Evolutionary conservation across 2,329 filamentous ascomycete genomes (phyloP).

Genomic region (Penicillium sp.): DNA sequence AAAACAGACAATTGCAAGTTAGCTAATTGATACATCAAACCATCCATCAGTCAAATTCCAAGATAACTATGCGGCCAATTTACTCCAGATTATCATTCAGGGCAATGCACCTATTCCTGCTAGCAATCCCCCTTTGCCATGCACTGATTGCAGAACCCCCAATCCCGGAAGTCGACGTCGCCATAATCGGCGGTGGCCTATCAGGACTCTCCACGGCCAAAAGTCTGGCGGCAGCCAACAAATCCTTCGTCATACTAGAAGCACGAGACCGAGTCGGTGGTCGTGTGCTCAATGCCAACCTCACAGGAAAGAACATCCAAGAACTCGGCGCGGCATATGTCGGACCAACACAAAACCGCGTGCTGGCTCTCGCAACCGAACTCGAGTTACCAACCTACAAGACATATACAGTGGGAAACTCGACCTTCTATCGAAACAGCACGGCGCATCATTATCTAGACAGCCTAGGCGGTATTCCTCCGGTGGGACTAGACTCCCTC

Average conservation of each 20-base stretch:
- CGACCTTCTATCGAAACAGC: conserved; percentile 1
- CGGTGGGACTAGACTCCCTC: background rate
- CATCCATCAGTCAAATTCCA: background rate
- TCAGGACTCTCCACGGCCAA: conserved; percentile 6
- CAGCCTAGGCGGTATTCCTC: background rate
- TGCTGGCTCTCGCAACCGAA: conserved; percentile 18
- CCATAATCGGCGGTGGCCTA: conserved; percentile 2
- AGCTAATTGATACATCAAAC: background rate
- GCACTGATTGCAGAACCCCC: background rate
- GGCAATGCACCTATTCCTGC: background rate
- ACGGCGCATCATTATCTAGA: background rate
- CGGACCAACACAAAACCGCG: conserved; percentile 25
- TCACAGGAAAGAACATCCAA: conserved; percentile 17
- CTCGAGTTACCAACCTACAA: conserved; percentile 20
- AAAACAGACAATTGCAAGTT: background rate
- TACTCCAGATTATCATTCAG: no score
- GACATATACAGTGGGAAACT: conserved; percentile 13
- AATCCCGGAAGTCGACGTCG: background rate
- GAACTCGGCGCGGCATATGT: conserved; percentile 29
- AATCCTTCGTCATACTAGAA: conserved; percentile 14
- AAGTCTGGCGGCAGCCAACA: conserved; percentile 6
- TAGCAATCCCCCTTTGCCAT: background rate
- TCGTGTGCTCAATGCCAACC: conserved; percentile 12
- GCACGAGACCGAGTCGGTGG: conserved; percentile 21
- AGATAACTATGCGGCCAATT: background rate